These are phyloP conservation scores for Phenoliferia sp. DNA, from an alignment of 1,284 basidiomycete species.

Conservation along the genomic window DNA sequence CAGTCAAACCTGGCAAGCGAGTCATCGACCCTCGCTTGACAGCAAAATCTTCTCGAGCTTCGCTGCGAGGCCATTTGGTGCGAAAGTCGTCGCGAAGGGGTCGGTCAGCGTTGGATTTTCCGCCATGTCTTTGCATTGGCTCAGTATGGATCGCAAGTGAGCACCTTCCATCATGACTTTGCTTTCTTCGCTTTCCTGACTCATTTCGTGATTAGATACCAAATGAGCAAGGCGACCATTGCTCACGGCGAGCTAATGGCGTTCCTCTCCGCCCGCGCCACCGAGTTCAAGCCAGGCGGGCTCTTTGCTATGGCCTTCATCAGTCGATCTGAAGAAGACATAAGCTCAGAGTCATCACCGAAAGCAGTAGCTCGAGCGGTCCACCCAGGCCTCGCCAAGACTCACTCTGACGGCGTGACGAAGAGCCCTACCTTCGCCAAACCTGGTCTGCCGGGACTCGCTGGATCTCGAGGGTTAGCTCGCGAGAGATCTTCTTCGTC, in stretches of 20 bases:
- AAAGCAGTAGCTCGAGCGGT: background rate
- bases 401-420: background rate
- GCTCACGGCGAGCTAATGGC: constrained; percentile 43
- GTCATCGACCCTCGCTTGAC: constrained; percentile 35
- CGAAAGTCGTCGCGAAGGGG: constrained; percentile 40
- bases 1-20: constrained; percentile 37
- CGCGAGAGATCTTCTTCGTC: constrained; percentile 3
- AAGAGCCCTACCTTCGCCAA: no score
- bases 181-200: background rate
- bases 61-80: constrained; percentile 40
- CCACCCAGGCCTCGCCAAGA: background rate
- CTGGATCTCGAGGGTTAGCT: no score
- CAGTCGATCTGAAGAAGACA: constrained; percentile 39
- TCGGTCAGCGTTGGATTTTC: constrained; percentile 42
- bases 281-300: constrained; percentile 44
- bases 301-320: constrained; percentile 44
- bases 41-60: constrained; percentile 40
- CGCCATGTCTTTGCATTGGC: constrained; percentile 45
- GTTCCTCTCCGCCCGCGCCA: constrained; percentile 42
- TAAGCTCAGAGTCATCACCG: background rate
- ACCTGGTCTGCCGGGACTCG: no score
- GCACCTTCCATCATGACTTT: background rate
- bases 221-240: constrained; percentile 37
- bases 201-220: constrained; percentile 5
- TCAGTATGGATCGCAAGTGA: constrained; percentile 38